Percentiles rank a stretch among this genome's conserved stretches.
Evolutionary conservation across 768 basidiomycete species (phyloP).

Genomic region (Trametes punicea): DNA sequence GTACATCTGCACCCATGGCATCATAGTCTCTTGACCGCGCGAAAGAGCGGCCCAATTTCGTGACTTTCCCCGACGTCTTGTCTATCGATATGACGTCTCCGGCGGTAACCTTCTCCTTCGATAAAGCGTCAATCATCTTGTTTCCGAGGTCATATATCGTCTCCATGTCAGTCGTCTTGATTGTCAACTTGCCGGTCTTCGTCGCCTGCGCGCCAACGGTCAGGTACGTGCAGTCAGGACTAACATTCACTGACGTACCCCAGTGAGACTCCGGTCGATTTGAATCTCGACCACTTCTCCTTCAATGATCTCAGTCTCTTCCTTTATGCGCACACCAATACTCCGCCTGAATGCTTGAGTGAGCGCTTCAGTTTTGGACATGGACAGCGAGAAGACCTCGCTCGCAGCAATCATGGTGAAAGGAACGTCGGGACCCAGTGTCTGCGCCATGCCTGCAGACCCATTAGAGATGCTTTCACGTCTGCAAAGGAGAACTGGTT

Average conservation of each 20-base stretch:
- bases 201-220: slow-evolving; percentile 64
- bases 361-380: slow-evolving; percentile 98
- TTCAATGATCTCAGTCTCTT: slow-evolving; percentile 96
- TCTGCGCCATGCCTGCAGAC: slow-evolving; percentile 83
- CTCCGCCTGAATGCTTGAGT: slow-evolving; percentile 95
- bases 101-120: slow-evolving; percentile 93
- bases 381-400: slow-evolving; percentile 96
- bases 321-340: slow-evolving; percentile 96
- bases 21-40: slow-evolving; percentile 98
- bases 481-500: not conserved
- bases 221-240: not conserved
- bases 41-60: slow-evolving; percentile 94
- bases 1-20: slow-evolving; percentile 97
- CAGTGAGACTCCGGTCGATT: slow-evolving; percentile 94
- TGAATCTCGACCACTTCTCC: slow-evolving; percentile 99
- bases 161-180: slow-evolving; percentile 99
- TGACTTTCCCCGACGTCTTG: slow-evolving; percentile 95
- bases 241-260: slow-evolving; percentile 50
- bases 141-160: slow-evolving; percentile 97
- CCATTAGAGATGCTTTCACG: not conserved
- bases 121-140: slow-evolving; percentile 98
- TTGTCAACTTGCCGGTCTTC: slow-evolving; percentile 95
- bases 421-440: slow-evolving; percentile 89
- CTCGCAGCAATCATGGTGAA: slow-evolving; percentile 98
- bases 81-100: slow-evolving; percentile 97